These are phyloP conservation scores for Aspergillus transmontanensis DNA, from an alignment of 2,329 filamentous ascomycete species.

Conservation along the genomic window DNA sequence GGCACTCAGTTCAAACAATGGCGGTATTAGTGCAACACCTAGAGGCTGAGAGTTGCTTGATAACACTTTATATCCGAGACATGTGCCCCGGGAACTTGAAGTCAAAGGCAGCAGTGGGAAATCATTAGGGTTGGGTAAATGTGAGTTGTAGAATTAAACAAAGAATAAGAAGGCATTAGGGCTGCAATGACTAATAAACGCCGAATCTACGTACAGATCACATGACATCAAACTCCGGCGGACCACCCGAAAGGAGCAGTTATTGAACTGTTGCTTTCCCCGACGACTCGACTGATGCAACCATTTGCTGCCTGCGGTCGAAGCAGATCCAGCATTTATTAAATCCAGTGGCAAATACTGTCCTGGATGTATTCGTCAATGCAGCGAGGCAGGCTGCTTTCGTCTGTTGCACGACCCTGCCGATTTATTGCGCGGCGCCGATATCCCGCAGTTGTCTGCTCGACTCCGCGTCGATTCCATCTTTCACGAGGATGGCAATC, in stretches of 20 bases:
- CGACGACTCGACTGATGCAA: constrained; percentile 3
- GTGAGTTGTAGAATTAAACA: background rate
- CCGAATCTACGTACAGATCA: background rate
- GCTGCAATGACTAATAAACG: background rate
- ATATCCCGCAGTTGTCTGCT: constrained; percentile 30
- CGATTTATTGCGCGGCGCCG: constrained; percentile 41
- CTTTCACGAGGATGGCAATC: constrained; percentile 33
- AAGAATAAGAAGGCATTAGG: background rate
- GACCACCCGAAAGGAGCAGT: background rate
- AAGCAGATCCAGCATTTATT: constrained; percentile 19
- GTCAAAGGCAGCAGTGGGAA: no score
- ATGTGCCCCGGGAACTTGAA: no score
- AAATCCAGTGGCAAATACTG: constrained; percentile 28
- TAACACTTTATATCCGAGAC: no score
- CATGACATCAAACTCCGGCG: constrained; percentile 1
- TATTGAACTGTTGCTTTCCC: background rate
- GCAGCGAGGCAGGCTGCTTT: constrained; percentile 38
- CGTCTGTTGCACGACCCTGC: constrained; percentile 38
- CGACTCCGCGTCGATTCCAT: constrained; percentile 36
- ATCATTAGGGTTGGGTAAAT: no score
- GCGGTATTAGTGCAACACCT: no score
- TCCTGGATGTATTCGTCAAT: constrained; percentile 43
- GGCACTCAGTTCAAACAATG: no score
- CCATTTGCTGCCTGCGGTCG: constrained; percentile 15
- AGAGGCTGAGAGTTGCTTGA: no score